These are phyloP conservation scores for Cymbomonas tetramitiformis DNA, from an alignment of 139 green algal species.

Conservation along the genomic window DNA sequence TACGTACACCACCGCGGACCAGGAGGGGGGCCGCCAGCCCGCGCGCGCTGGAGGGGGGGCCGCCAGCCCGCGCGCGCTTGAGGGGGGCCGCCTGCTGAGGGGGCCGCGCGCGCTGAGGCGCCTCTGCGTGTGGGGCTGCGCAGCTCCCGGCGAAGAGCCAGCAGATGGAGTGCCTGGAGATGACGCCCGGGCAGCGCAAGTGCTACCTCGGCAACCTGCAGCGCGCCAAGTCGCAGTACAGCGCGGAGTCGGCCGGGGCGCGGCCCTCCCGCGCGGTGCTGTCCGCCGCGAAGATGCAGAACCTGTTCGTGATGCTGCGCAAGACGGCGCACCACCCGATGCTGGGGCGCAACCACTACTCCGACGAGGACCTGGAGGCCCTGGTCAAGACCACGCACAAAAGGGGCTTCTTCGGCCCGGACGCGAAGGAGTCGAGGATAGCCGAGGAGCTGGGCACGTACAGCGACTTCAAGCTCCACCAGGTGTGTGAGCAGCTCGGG, in stretches of 20 bases:
- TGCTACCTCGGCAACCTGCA: conserved; percentile 58
- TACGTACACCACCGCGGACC: too few species aligned
- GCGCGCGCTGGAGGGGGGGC: too few species aligned
- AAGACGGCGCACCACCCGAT: conserved; percentile 89
- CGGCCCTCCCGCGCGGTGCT: too few species aligned
- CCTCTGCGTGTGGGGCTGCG: too few species aligned
- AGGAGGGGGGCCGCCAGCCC: too few species aligned
- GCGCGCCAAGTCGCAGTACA: too few species aligned
- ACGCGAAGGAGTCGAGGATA: background rate
- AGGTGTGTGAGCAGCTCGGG: conserved; percentile 1
- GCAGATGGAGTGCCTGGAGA: conserved; percentile 74
- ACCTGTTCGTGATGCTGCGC: conserved; percentile 81
- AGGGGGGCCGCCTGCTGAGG: too few species aligned
- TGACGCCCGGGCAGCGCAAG: conserved; percentile 81
- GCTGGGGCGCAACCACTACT: conserved; percentile 58
- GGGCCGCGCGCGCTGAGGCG: too few species aligned
- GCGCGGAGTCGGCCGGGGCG: too few species aligned
- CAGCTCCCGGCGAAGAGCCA: conserved; percentile 83
- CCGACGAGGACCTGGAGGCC: conserved; percentile 37
- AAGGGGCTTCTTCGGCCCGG: conserved; percentile 6
- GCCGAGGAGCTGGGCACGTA: background rate
- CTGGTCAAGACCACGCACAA: conserved; percentile 42
- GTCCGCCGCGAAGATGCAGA: conserved; percentile 60
- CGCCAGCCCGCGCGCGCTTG: too few species aligned
- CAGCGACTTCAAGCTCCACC: conserved; percentile 8